phyloP scores from a whole-genome alignment of 78 protist species.

The Dictyostelium citrinum region DNA sequence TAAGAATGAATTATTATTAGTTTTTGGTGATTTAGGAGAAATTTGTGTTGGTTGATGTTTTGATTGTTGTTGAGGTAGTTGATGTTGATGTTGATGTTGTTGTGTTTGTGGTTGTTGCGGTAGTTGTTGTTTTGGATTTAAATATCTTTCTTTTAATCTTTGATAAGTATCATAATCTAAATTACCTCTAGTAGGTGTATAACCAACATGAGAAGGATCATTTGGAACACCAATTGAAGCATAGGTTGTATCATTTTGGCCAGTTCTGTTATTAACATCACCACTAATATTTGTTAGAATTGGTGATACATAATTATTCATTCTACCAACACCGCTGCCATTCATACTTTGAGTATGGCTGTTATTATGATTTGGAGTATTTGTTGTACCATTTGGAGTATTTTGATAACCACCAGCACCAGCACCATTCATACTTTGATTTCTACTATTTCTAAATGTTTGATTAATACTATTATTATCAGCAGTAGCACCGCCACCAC shows the following conservation, averaged over 20 bases:
- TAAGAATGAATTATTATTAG: neutral
- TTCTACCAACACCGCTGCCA: neutral
- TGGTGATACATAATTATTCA: neutral
- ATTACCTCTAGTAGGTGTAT: constrained; percentile 1
- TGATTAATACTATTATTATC: neutral
- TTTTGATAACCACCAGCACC: neutral
- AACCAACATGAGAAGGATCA: neutral
- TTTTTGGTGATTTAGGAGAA: neutral
- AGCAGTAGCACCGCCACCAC: neutral
- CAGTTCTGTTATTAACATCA: neutral
- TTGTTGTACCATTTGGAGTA: neutral
- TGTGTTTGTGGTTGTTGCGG: neutral
- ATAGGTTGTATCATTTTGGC: neutral
- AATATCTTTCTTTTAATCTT: neutral
- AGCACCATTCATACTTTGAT: neutral
- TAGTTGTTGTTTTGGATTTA: neutral
- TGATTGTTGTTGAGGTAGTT: neutral
- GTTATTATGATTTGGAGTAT: neutral
- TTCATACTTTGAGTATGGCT: neutral
- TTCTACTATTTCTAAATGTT: neutral
- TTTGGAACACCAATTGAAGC: neutral
- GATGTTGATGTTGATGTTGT: neutral
- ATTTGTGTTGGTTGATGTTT: neutral
- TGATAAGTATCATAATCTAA: neutral
- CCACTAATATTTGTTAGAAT: neutral